Conservation (phyloP, 2,329 filamentous ascomycete genomes). For the Basipetospora chlamydospora region DNA sequence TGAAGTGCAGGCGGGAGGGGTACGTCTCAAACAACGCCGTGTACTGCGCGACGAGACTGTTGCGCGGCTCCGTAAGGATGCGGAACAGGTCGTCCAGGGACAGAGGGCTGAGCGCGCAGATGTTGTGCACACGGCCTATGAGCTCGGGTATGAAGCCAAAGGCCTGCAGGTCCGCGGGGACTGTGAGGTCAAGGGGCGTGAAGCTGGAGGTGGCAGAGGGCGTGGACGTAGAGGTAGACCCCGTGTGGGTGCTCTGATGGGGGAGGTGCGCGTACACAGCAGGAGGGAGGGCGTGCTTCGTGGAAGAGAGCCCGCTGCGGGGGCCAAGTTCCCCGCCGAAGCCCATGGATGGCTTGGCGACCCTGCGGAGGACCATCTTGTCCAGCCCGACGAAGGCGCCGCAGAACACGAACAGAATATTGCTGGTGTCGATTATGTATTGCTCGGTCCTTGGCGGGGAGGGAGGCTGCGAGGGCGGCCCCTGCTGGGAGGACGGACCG, state of each 20-base stretch:
- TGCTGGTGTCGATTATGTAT: conserved; percentile 75
- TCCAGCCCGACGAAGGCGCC: conserved; percentile 90
- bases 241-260: conserved; percentile 27
- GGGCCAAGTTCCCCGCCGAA: conserved; percentile 70
- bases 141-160: conserved; percentile 91
- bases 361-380: conserved; percentile 73
- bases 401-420: conserved; percentile 94
- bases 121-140: conserved; percentile 88
- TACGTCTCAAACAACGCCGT: conserved; percentile 69
- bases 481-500: conserved; percentile 30
- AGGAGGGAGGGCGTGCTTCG: conserved; percentile 39
- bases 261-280: conserved; percentile 43
- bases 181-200: conserved; percentile 55
- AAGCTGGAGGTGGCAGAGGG: conserved; percentile 35
- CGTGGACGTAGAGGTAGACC: conserved; percentile 35
- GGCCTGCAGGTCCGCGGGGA: conserved; percentile 60
- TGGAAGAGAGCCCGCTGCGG: conserved; percentile 24
- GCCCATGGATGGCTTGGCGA: conserved; percentile 73
- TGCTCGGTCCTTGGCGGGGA: conserved; percentile 39
- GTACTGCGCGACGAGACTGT: conserved; percentile 79
- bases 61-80: conserved; percentile 84
- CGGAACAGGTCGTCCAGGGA: conserved; percentile 55
- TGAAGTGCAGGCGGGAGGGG: conserved; percentile 72
- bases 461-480: conserved; percentile 20
- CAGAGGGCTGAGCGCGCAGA: conserved; percentile 70